Evolutionary conservation across 495 filamentous ascomycete species (phyloP), one percentile per base, ranked within the genome.

Genomic region (Cercophora scortea): DNA sequence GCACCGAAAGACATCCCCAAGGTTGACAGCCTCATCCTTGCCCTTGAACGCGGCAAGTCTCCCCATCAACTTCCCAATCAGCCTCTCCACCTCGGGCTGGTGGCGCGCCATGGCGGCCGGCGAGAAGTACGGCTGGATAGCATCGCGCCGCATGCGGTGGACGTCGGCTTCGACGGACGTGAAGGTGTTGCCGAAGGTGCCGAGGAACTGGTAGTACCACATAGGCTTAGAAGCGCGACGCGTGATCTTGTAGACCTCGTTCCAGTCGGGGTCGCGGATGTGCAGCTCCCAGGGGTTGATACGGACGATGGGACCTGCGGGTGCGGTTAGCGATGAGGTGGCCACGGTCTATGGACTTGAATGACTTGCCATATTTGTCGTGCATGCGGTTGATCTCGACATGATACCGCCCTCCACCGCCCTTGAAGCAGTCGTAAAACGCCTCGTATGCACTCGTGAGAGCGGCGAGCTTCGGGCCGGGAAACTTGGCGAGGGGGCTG

Each of bases 381-480:
- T 51, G 49, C 49, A 51, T 51, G n/a, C 33, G 25, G 9, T 45
- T 45, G 41, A 51, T 45, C 15, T 44, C 41, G 15, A 44, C 18
- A 32, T 19, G 19, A n/a, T 15, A 51, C 13, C 39, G 49, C n/a
- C 46, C 46, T 8, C 49, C 49, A 25, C 49, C 49, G 8, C 33
- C 49, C 8, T 51, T 44, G 46, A 57, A 43, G 33, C 45, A 16
- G 43, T 59, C 41, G 51, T 64, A 77, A 55, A 74, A 79, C 6
- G 39, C 51, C 53, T 83, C 74, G 50, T 79, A 79, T 42, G 53
- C 64, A 13, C 51, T 35, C 0, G 74, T 79, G 1, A 69, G 34
- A 0, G 80, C 82, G 2, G 80, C 78, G 8, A 80, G 49, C 33
- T 64, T 71, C 4, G 74, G 75, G 1, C 78, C 77, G 1, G 76